Percentiles rank a stretch among this genome's conserved stretches.
phyloP scores from a whole-genome alignment of 192 early-diverging fungal species.

The Backusella macrospora region DNA sequence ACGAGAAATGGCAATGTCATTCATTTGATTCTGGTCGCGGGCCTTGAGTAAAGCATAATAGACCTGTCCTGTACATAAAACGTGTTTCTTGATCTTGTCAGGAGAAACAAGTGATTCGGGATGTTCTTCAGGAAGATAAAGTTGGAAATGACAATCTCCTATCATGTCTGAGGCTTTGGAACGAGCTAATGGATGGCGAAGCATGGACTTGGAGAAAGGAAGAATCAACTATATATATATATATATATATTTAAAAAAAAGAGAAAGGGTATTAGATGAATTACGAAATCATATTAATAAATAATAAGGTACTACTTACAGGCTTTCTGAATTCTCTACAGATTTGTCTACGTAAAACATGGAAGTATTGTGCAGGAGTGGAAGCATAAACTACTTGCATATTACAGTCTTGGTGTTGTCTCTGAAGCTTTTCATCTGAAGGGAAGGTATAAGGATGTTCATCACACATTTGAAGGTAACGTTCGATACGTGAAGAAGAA shows the following conservation, averaged over 20 bases:
- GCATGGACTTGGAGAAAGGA: slow-evolving; percentile 81
- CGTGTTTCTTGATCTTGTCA: slow-evolving; percentile 87
- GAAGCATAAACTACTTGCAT: slow-evolving; percentile 96
- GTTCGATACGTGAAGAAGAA: slow-evolving; percentile 92
- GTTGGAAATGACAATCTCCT: slow-evolving; percentile 79
- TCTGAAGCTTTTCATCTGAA: slow-evolving; percentile 70
- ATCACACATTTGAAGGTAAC: slow-evolving; percentile 93
- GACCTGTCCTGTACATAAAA: slow-evolving; percentile 96
- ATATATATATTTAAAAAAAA: slow-evolving; percentile 34
- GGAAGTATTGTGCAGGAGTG: slow-evolving; percentile 96
- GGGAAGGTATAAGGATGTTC: slow-evolving; percentile 89
- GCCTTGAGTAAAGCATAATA: slow-evolving; percentile 92
- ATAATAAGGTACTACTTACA: slow-evolving; percentile 46
- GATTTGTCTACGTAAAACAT: slow-evolving; percentile 91
- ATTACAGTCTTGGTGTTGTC: slow-evolving; percentile 98
- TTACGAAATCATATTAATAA: too few relatives aligned
- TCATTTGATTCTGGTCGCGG: slow-evolving; percentile 85
- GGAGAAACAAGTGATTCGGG: slow-evolving; percentile 70
- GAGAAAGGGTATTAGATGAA: not conserved
- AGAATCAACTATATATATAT: slow-evolving; percentile 42
- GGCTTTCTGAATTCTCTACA: slow-evolving; percentile 98
- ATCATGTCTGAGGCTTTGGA: slow-evolving; percentile 82
- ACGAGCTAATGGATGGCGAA: slow-evolving; percentile 91
- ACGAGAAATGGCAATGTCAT: slow-evolving; percentile 88
- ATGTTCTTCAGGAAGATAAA: slow-evolving; percentile 91